Base-by-base conservation (phyloP, 164 flowering plant genomes). In the Nelumbo lutea region DNA sequence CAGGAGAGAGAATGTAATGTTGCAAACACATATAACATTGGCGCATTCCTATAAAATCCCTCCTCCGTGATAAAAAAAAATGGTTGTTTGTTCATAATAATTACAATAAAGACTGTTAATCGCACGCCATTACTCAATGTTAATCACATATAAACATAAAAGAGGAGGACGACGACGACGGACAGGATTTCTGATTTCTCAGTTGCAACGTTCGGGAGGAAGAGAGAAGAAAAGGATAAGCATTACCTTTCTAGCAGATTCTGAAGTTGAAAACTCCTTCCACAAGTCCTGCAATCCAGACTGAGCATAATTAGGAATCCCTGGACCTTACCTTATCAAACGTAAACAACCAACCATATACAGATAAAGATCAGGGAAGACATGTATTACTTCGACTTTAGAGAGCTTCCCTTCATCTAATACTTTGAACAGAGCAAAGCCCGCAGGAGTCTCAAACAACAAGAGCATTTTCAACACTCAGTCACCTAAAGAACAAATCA, bases 161-260 rank as follows among this genome's bases (percentile, higher is more conserved):
- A 46, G 55, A 64, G 41, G 6, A 57, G 7, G 45, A 14, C 0
- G 27, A 27, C 27, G 27, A 27, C 27, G 27, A 27, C 27, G 27
- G 27, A 27, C 27, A 27, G 27, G 27, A 27, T 27, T 27, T 27
- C 27, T 27, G 27, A 70, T 46, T 13, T 11, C 68, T 10, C 15
- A 43, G 7, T 10, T 27, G 42, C 3, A 39, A 61, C 40, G 1
- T 4, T 7, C 7, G 48, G 1, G 48, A 46, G 7, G 7, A 46
- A 46, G 5, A 46, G 38, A 1, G 45, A 7, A 43, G 10, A 67
- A 52, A 58, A 27, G 27, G 62, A 42, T n/a, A 0, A 46, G 5
- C 48, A 46, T 27, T 27, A 86, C 96, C 96, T 87, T 62, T 81
- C 95, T 83, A n/a, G 98, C 98, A 0, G 85, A 74, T 5, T 92